phyloP scores from a whole-genome alignment of 2,329 filamentous ascomycete genomes.

The Camillea tinctor region DNA sequence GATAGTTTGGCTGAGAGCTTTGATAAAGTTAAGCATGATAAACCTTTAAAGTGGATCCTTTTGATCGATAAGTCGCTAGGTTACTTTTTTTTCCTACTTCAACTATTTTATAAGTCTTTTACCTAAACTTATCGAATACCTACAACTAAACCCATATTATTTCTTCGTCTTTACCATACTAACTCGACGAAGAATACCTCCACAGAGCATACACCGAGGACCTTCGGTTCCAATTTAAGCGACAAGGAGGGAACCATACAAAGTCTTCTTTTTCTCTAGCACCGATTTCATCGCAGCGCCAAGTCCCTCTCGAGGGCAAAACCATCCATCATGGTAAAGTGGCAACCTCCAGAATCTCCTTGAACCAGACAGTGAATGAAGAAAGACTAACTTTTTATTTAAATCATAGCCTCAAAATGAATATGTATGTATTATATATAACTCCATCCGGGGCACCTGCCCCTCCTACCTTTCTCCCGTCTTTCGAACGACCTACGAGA shows the following conservation, averaged over 20 bases:
- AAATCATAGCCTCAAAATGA: constrained; percentile 80
- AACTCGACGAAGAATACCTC: too few relatives aligned
- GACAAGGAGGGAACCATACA: too few relatives aligned
- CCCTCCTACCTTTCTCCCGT: too few relatives aligned
- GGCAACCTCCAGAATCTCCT: constrained; percentile 4
- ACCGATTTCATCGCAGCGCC: neutral
- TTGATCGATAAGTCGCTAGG: constrained; percentile 18
- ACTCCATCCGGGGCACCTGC: too few relatives aligned
- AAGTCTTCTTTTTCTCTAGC: neutral
- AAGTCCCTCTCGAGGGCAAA: constrained; percentile 31
- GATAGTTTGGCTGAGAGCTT: constrained; percentile 1
- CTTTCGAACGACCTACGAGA: constrained; percentile 33
- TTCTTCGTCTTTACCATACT: neutral
- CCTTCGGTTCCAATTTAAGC: too few relatives aligned
- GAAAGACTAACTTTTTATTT: constrained; percentile 25
- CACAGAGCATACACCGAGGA: too few relatives aligned
- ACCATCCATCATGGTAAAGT: constrained; percentile 24
- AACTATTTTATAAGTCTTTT: neutral
- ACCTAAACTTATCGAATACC: too few relatives aligned
- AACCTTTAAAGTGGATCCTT: constrained; percentile 14
- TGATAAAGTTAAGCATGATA: too few relatives aligned
- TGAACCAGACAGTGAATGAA: constrained; percentile 1
- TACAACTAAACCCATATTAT: neutral
- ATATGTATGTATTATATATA: constrained; percentile 53
- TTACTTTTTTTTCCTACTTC: neutral